Base-by-base conservation (phyloP, 148 eudicot species). In the Heliamphora exappendiculata region DNA sequence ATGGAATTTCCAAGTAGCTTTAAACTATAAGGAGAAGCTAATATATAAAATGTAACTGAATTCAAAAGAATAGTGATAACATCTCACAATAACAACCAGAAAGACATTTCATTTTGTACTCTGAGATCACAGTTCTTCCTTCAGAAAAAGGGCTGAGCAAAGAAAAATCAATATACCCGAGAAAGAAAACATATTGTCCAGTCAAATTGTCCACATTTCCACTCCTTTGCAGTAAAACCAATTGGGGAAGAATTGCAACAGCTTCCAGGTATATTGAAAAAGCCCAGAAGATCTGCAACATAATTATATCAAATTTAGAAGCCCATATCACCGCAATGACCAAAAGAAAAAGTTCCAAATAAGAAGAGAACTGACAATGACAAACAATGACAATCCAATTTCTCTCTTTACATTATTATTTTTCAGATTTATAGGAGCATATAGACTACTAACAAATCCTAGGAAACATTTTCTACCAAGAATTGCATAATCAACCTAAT, bases 231-330 rank as follows among this genome's bases (percentile, higher is more conserved):
- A 92, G 83, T 74, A 92, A 77, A 77, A 90, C 94, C 83, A 92
- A 86, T 77, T 92, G 97, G 36, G 97, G 94, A 84, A 92, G 91
- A 83, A 92, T 92, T 42, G 93, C 90, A 75, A 92, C 90, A 28
- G 97, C 97, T 81, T 92, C 97, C 89, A 92, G 76, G 78, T 90
- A 92, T 76, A 92, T 88, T 31, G 97, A 92, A 80, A 90, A 92
- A 14, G 90, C 90, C 94, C 94, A 92, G 39, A 87, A 82, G 62
- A 92, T 80, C 97, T 92, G 88, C 58, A 77, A 44, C 17, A 53
- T 17, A 47, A 74, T n/a, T 13, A 26, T 60, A 65, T 37, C 10
- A 47, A 50, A 60, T 26, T 75, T 45, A 75, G n/a, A 20, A 45
- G 55, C 42, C 39, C 28, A 59, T 62, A 16, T 74, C 17, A 53